Evolutionary conservation across 2,329 filamentous ascomycete genomes (phyloP), one percentile per base, ranked within the genome.

Genomic region (Colletotrichum godetiae): DNA sequence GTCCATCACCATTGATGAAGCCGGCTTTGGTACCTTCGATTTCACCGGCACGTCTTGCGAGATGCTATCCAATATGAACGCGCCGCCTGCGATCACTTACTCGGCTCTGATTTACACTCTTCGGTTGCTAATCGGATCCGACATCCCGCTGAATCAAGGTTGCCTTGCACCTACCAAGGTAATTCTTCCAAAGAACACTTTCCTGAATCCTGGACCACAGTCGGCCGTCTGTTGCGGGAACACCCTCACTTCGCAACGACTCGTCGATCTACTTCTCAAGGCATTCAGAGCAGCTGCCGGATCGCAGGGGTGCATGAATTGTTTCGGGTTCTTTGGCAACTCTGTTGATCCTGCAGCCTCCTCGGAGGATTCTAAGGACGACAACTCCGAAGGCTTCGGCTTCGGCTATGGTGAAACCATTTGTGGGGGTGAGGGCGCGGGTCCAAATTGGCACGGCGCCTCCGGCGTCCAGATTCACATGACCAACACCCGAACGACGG

Each of bases 131-230:
- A 95, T 97, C 77, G 91, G 89, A 42, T 90, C 94, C 76, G 93
- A 96, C 76, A 95, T 97, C 13, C 94, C 94, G 0, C 88, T 97
- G 5, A 97, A 97, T 83, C 94, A 97, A 82, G 94, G 94, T 76
- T 97, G 94, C 76, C 86, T 97, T 2, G 90, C 90, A 63, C 94
- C 94, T 0, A 93, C 96, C 77, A 88, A 90, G 63, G 92, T 97
- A 78, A 86, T 87, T 56, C 94, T 37, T 2, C 95, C 64, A 93
- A 94, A 78, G 0, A 92, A 37, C 12, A 37, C 35, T 0, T 37
- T 37, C 92, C 78, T 91, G 35, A 37, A 37, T 2, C 35, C 35
- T 1, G 35, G 35, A 37, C 35, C 35, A 0, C 35, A 37, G 35
- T 37, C 35, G 0, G 35, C 35, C 12, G 35, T 37, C 12, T 37